Base-by-base conservation (phyloP, 2,329 filamentous ascomycete species). In the Ophiostoma quercus region DNA sequence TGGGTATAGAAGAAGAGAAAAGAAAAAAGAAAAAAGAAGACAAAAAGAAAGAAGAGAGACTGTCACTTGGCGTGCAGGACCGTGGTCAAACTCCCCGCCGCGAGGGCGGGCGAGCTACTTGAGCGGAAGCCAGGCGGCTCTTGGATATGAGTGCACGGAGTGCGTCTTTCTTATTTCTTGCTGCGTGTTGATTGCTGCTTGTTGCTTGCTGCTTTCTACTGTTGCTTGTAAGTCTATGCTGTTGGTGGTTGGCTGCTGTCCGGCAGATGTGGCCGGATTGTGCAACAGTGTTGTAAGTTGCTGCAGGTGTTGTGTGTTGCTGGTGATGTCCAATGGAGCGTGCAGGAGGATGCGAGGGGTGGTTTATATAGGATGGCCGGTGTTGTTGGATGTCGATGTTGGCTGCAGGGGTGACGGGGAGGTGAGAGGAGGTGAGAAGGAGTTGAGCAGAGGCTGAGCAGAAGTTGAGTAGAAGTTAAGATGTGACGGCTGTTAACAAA, bases 61-160 rank as follows among this genome's bases (percentile, higher is more conserved):
- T n/a, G 19, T 60, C 39, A 39, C 57, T 54, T 67, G 19, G 7
- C 32, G 54, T 32, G 41, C 43, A 69, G 51, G 66, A 60, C 60
- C 66, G n/a, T 39, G 69, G 66, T 57, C 69, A 68, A 65, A 67
- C 69, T 68, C 69, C 69, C 71, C 71, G 69, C 71, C 71, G 37
- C 71, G 69, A 72, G 71, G 71, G 71, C 69, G 71, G 71, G 71
- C 62, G 67, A 71, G 70, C 29, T 66, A n/a, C 65, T 69, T 43
- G 66, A 68, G 65, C 68, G 54, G 22, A 34, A 67, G 68, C 70
- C 68, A 65, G 54, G 32, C 41, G 67, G 60, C n/a, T 37, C 3
- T 65, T 57, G 19, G n/a, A 4, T 8, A 32, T 8, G 34, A 14
- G 54, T 39, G 62, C 62, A 65, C 62, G 22, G 32, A 66, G 65